phyloP scores from a whole-genome alignment of 768 basidiomycete species.

The Chalciporus chontae region DNA sequence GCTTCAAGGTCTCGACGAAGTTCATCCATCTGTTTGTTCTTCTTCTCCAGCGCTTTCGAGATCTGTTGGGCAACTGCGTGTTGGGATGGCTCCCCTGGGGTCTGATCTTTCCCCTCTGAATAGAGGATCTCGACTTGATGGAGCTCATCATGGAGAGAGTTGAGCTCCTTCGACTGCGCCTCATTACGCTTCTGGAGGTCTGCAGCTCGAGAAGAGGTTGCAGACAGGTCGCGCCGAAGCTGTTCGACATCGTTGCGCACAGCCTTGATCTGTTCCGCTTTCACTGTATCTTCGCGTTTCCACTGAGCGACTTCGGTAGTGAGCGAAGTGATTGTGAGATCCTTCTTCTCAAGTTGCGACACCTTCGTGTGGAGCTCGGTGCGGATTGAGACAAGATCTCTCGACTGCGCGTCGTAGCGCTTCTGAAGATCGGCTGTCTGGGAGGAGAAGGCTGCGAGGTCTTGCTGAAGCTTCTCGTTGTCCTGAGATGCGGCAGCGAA shows the following conservation, averaged over 20 bases:
- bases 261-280: not conserved
- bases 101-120: not conserved
- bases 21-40: not conserved
- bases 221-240: not conserved
- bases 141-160: not conserved
- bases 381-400: not conserved
- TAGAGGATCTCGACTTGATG: not conserved
- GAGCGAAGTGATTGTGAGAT: not conserved
- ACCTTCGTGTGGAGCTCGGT: not conserved
- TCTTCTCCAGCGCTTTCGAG: not conserved
- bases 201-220: not conserved
- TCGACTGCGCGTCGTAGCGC: not conserved
- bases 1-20: constrained; percentile 1
- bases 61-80: not conserved
- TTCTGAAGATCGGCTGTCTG: not conserved
- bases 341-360: constrained; percentile 2
- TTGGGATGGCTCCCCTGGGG: not conserved
- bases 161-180: not conserved
- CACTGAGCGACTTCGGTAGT: not conserved
- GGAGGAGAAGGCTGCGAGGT: not conserved
- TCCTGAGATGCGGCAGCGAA: not conserved
- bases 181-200: not conserved
- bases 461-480: constrained; percentile 1
- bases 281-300: not conserved
- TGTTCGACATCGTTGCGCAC: not conserved